These are phyloP conservation scores for Uncinocarpus reesii DNA, from an alignment of 2,329 filamentous ascomycete genomes.

Conservation along the genomic window DNA sequence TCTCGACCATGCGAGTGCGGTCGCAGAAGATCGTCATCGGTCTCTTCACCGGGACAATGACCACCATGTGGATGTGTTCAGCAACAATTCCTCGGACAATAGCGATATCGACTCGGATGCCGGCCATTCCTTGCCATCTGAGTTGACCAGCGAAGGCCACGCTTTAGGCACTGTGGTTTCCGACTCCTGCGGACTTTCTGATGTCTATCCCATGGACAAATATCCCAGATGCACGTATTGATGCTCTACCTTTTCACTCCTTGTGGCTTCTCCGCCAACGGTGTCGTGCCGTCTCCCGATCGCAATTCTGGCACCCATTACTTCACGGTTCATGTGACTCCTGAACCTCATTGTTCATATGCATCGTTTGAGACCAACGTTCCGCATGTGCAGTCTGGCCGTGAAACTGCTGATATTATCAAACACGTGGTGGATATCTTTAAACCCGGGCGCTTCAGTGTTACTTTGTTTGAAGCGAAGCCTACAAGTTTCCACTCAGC, in stretches of 20 bases:
- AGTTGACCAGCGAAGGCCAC: slow-evolving; percentile 85
- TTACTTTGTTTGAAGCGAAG: slow-evolving; percentile 93
- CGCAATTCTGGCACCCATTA: slow-evolving; percentile 59
- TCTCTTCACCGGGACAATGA: slow-evolving; percentile 58
- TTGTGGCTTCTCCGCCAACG: slow-evolving; percentile 95
- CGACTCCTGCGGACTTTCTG: slow-evolving; percentile 75
- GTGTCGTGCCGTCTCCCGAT: slow-evolving; percentile 71
- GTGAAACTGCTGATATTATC: slow-evolving; percentile 80
- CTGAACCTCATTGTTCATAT: slow-evolving; percentile 93
- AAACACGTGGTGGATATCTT: slow-evolving; percentile 93
- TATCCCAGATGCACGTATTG: slow-evolving; percentile 90
- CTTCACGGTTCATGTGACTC: slow-evolving; percentile 97
- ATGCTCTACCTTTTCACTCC: slow-evolving; percentile 94
- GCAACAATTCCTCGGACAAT: slow-evolving; percentile 57
- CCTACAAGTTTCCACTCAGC: slow-evolving; percentile 22
- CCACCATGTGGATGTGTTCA: slow-evolving; percentile 60
- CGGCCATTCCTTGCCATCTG: slow-evolving; percentile 49
- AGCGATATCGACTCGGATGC: slow-evolving; percentile 47
- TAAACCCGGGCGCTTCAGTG: slow-evolving; percentile 92
- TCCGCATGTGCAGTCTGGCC: slow-evolving; percentile 73
- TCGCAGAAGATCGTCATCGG: slow-evolving; percentile 72
- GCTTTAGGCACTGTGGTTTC: slow-evolving; percentile 86
- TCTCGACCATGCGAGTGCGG: slow-evolving; percentile 73
- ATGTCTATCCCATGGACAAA: slow-evolving; percentile 73
- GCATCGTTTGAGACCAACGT: slow-evolving; percentile 98